Base-by-base conservation (phyloP, 305 asterid genomes). In the Lippia alba region DNA sequence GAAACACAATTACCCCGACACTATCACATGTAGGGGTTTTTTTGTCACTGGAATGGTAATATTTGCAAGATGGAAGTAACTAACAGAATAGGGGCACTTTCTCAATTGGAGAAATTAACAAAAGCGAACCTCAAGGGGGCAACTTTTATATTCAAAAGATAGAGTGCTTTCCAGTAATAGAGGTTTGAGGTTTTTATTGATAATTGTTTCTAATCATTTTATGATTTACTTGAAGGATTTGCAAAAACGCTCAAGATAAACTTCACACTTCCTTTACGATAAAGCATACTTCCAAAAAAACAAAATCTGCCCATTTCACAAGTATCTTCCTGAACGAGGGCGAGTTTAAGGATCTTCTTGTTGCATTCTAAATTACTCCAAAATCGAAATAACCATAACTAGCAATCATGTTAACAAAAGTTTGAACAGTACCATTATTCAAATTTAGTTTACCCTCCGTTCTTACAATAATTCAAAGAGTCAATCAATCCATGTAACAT, bases 251-350 rank as follows among this genome's bases (percentile, higher is more conserved):
- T 16, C 18, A n/a, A 8, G 41, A 40, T 19, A n/a, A 56, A 64
- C 6, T 12, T n/a, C 19, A 55, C 11, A 56, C 12, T 16, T 36
- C 49, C 45, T 44, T 61, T 30, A 73, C 39, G 17, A 53, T 0
- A 30, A 77, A 49, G 75, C 57, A 33, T 33, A 8, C 17, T 61
- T 8, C 46, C 41, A 15, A 46, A 60, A 65, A 44, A 7, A 67
- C 55, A 62, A 50, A 66, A 71, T 19, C 54, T 36, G 50, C 68
- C 12, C 33, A 66, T 51, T 58, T 53, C 16, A 15, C 46, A 56
- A 64, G 70, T 46, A 63, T 70, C 49, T 34, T 57, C 59, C 41
- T 49, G 73, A 53, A 51, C 53, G 12, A 16, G 66, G 11, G 64
- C 9, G 34, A 60, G 32, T 58, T 54, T 56, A 51, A 81, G 57